Evolutionary conservation across 225 moss, liverwort and hornwort genomes (phyloP), one percentile per base, ranked within the genome.

Genomic region (Marchantia polymorpha): DNA sequence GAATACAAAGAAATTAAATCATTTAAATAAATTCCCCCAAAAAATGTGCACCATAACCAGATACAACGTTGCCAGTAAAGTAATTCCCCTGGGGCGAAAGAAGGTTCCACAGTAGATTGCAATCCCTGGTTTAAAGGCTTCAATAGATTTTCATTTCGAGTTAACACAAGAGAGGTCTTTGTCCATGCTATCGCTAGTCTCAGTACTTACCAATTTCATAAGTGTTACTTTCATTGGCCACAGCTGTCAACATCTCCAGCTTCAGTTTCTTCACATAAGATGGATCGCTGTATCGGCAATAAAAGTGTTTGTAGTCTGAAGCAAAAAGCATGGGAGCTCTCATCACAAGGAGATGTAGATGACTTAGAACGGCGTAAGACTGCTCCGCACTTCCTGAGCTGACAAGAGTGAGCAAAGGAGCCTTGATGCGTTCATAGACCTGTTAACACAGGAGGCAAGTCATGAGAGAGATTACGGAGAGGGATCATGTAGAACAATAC

Each of bases 221-320:
- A 3, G 94, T 94, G 82, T 93, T 97, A 74, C 85, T 84, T 79
- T 94, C 93, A 87, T 93, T 97, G 76, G 97, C 94, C 81, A 97
- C 94, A 77, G 97, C 97, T 76, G 94, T 97, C 85, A 97, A 88
- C 97, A 97, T 97, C 85, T 97, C 97, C 87, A 97, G 86, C 89
- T 97, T 97, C 89, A 97, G 80, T 77, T 93, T 97, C 87, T 97
- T 94, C 49, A 94, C 97, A 86, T 92, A 97, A 26, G 89, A 94
- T 68, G 97, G 97, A 82, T 97, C 97, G 83, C 93, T 97, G 70
- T 97, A 97, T 69, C 97, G 97, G 83, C 94, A 97, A 78, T 93
- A 97, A 30, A 97, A 97, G 84, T 97, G 94, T 79, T 97, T 94
- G 85, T 99, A 99, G 81, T 99, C 97, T 76, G 82, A 88, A 55